These are phyloP conservation scores for Neurospora sublineolata DNA, from an alignment of 495 filamentous ascomycete genomes.

Conservation along the genomic window DNA sequence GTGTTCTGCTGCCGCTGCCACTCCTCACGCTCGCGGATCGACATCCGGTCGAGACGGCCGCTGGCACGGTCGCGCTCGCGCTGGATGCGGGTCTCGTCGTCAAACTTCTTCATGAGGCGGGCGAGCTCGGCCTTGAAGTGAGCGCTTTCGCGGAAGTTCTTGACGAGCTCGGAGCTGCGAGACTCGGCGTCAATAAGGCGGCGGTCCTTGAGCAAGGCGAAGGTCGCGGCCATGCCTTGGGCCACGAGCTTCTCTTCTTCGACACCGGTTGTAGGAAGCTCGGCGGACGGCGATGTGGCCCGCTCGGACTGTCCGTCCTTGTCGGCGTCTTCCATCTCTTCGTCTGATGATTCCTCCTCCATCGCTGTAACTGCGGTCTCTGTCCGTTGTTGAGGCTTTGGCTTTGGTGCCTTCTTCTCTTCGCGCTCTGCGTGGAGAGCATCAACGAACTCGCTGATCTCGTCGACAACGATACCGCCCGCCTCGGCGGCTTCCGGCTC, in stretches of 20 bases:
- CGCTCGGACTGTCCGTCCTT: slow-evolving; percentile 46
- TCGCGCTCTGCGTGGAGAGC: slow-evolving; percentile 59
- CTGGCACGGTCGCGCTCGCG: slow-evolving; percentile 77
- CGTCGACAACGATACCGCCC: slow-evolving; percentile 77
- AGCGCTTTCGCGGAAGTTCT: slow-evolving; percentile 61
- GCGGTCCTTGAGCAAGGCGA: slow-evolving; percentile 72
- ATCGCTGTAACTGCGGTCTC: slow-evolving; percentile 34
- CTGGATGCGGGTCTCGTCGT: slow-evolving; percentile 66
- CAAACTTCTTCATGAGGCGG: slow-evolving; percentile 59
- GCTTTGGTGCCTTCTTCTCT: slow-evolving; percentile 42
- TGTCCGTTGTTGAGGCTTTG: slow-evolving; percentile 28
- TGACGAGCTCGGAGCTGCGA: slow-evolving; percentile 50
- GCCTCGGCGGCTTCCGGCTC: slow-evolving; percentile 37
- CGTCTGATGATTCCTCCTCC: slow-evolving; percentile 41
- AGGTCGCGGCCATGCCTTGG: slow-evolving; percentile 66
- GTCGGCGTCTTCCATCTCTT: slow-evolving; percentile 46
- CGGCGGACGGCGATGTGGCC: slow-evolving; percentile 4
- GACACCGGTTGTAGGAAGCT: slow-evolving; percentile 55
- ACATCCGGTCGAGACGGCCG: slow-evolving; percentile 76
- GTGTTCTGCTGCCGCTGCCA: slow-evolving; percentile 78
- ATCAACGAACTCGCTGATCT: slow-evolving; percentile 89
- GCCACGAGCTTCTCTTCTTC: slow-evolving; percentile 73
- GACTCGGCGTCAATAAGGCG: slow-evolving; percentile 55
- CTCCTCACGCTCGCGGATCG: slow-evolving; percentile 80
- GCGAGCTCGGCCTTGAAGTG: slow-evolving; percentile 73